These are phyloP conservation scores for Wolfiporia cocos DNA, from an alignment of 1,284 basidiomycete genomes.

Conservation along the genomic window DNA sequence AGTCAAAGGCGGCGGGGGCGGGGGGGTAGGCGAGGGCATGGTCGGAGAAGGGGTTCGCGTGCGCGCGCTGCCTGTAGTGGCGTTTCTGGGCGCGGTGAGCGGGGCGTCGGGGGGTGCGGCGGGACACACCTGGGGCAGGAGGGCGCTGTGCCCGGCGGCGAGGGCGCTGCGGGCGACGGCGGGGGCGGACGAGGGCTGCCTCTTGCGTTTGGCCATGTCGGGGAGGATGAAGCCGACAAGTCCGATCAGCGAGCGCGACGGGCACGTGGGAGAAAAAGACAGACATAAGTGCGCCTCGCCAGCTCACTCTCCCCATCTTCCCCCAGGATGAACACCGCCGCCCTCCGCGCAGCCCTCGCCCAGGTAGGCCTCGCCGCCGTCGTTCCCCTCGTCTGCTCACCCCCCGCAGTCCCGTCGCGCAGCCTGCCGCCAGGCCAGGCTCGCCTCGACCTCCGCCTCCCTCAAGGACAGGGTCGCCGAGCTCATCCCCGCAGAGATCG, in stretches of 20 bases:
- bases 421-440: constrained; percentile 49
- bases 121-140: constrained; percentile 29
- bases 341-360: constrained; percentile 40
- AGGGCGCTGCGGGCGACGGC: constrained; percentile 6
- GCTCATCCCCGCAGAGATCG: constrained; percentile 85
- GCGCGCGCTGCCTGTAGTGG: constrained; percentile 94
- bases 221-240: constrained; percentile 5
- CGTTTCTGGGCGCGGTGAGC: constrained; percentile 61
- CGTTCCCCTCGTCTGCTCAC: constrained; percentile 1
- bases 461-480: constrained; percentile 89
- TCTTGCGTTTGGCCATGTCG: constrained; percentile 46
- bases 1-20: constrained; percentile 79
- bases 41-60: constrained; percentile 98
- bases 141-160: constrained; percentile 13
- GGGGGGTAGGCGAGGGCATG: constrained; percentile 88
- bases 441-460: constrained; percentile 62
- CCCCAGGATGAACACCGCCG: constrained; percentile 25
- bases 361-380: constrained; percentile 33
- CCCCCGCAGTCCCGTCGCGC: constrained; percentile 30
- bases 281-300: no score
- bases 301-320: constrained; percentile 13
- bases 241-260: constrained; percentile 12
- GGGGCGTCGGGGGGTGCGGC: constrained; percentile 3
- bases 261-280: no score
- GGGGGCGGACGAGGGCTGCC: constrained; percentile 18